phyloP scores from a whole-genome alignment of 2,329 filamentous ascomycete species.

The Zymoseptoria brevis region DNA sequence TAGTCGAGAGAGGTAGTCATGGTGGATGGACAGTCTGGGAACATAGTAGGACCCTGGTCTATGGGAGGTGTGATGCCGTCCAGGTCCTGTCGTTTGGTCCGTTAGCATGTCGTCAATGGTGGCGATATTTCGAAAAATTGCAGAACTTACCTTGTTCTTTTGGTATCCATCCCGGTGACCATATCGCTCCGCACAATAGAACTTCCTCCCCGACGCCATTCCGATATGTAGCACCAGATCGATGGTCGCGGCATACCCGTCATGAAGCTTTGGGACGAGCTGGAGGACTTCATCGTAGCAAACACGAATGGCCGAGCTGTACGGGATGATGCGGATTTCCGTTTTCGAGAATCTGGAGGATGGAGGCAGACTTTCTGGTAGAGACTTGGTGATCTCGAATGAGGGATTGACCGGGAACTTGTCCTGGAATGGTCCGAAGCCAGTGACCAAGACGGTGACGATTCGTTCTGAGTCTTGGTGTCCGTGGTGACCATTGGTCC shows the following conservation, averaged over 20 bases:
- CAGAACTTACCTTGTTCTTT: constrained; percentile 34
- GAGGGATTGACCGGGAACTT: constrained; percentile 66
- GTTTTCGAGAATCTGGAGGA: constrained; percentile 20
- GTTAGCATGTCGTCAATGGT: background rate
- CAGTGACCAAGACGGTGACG: constrained; percentile 40
- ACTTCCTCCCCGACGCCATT: constrained; percentile 58
- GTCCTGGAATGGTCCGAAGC: constrained; percentile 57
- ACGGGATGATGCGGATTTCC: constrained; percentile 55
- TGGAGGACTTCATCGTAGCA: constrained; percentile 59
- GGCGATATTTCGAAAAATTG: background rate
- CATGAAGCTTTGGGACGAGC: constrained; percentile 57
- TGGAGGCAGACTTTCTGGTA: constrained; percentile 56
- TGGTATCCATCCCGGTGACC: constrained; percentile 65
- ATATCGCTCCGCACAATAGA: constrained; percentile 63
- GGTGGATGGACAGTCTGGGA: constrained; percentile 22
- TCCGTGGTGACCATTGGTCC: background rate
- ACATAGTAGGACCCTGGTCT: constrained; percentile 20
- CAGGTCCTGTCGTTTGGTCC: constrained; percentile 52
- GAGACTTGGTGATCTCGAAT: constrained; percentile 63
- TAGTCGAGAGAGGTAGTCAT: constrained; percentile 26
- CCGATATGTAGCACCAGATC: constrained; percentile 72
- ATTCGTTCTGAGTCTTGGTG: background rate
- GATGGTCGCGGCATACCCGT: constrained; percentile 38
- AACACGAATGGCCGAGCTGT: constrained; percentile 61
- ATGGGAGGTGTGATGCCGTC: constrained; percentile 41